Base-by-base conservation (phyloP, 2,329 filamentous ascomycete genomes). In the Drechslera avenae region DNA sequence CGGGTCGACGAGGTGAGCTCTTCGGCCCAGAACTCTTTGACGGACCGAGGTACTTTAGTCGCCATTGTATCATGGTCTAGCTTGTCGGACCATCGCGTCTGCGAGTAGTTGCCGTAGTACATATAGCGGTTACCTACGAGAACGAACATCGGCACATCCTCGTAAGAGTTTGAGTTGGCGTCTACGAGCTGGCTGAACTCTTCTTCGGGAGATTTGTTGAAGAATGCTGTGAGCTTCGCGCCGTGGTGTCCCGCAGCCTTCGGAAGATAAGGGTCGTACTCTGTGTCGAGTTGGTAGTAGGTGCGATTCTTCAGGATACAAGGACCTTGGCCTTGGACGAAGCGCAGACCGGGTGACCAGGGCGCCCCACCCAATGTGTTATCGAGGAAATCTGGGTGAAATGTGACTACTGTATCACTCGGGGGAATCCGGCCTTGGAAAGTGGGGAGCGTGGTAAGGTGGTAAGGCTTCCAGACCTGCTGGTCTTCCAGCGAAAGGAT, bases 61-160 rank as follows among this genome's bases (percentile, higher is more conserved):
- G 52, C 56, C 60, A 77, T 67, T 16, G 69, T 68, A 28, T 79
- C 76, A 49, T 75, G 71, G 47, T 75, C 75, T 1, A 80, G 63
- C 52, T 73, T 75, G 56, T 79, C 78, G 28, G 65, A 72, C 69
- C 71, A 77, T 2, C 78, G 75, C 1, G 61, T 64, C 57, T 79
- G 76, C 10, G 67, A 70, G 67, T 80, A 80, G 47, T 73, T 66
- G n/a, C 78, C 78, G 37, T 69, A 75, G 65, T 80, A 80, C 1
- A 66, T 53, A 54, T 78, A 80, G 7, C 61, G 62, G 12, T 53
- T 34, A n/a, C 43, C 16, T 3, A 47, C 40, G 50, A 62, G 47
- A 17, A 78, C 59, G 61, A 80, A 80, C 39, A 80, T 63, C 0
- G 78, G 77, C 0, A 74, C 71, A 19, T 75, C 56, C n/a, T 63